A percentile compares a stretch with the other conserved stretches of the same genome.
These are phyloP conservation scores for Poa pratensis DNA, from an alignment of 176 grass and related monocot genomes.

Conservation along the genomic window DNA sequence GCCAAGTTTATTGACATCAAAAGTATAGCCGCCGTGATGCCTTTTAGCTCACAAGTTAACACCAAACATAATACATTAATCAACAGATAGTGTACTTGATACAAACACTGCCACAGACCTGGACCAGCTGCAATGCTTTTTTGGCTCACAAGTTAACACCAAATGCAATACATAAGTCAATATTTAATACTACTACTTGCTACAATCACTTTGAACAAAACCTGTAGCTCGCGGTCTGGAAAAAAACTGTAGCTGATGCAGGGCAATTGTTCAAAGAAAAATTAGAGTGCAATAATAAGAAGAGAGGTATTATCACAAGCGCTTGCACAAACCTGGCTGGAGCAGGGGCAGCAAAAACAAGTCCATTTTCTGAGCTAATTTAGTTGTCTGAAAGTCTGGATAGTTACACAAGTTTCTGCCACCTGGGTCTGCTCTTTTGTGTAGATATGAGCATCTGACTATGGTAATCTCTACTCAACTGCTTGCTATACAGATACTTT, in stretches of 20 bases:
- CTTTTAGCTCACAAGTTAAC: slow-evolving; percentile 34
- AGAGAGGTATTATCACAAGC: neutral
- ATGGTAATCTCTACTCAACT: neutral
- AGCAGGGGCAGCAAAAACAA: neutral
- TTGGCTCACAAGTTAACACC: slow-evolving; percentile 1
- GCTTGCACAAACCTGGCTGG: slow-evolving; percentile 1
- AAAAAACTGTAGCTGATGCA: neutral
- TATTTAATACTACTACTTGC: neutral
- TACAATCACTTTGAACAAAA: neutral
- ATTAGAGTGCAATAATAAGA: neutral
- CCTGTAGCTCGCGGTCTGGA: neutral
- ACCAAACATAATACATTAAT: neutral
- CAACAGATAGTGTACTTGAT: neutral
- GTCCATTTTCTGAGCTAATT: neutral
- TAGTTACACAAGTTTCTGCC: neutral
- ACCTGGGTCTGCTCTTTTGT: slow-evolving; percentile 5
- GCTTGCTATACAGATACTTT: slow-evolving; percentile 1
- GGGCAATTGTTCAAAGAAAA: slow-evolving; percentile 11
- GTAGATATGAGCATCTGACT: neutral
- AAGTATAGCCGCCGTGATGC: slow-evolving; percentile 41
- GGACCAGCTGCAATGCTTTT: neutral
- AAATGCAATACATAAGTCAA: neutral
- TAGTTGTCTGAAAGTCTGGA: slow-evolving; percentile 24
- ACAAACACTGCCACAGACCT: neutral
- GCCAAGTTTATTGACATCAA: slow-evolving; percentile 1